Evolutionary conservation across 2,329 filamentous ascomycete species (phyloP).

Genomic region (Pseudogymnoascus sp.): DNA sequence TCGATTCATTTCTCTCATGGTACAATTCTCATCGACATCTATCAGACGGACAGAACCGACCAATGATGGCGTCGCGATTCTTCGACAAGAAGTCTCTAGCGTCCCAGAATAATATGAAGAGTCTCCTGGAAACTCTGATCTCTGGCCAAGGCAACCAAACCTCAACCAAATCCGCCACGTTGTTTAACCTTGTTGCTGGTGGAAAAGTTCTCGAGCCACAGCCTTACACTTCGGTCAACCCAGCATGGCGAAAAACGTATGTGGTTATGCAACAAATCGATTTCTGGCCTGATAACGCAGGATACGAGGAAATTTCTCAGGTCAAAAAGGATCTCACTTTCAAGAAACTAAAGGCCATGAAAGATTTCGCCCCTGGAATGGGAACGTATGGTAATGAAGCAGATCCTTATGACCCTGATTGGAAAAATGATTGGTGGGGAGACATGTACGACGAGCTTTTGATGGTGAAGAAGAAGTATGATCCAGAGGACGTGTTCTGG

Average conservation of each 20-base stretch:
- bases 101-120: no score
- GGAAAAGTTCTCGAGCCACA: conserved; percentile 8
- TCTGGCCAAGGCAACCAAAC: no score
- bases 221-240: conserved; percentile 1
- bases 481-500: conserved; percentile 26
- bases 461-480: conserved; percentile 24
- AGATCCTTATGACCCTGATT: conserved; percentile 22
- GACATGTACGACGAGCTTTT: conserved; percentile 14
- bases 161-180: background rate
- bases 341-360: conserved; percentile 12
- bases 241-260: conserved; percentile 4
- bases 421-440: conserved; percentile 15
- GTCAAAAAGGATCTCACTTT: conserved; percentile 7
- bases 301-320: conserved; percentile 9
- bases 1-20: no score
- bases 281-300: conserved; percentile 10
- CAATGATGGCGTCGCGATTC: no score
- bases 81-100: no score
- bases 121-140: no score
- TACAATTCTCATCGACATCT: no score
- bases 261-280: conserved; percentile 6
- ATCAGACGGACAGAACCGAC: no score
- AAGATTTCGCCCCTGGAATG: conserved; percentile 13
- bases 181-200: conserved; percentile 5
- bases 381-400: conserved; percentile 21